phyloP scores from a whole-genome alignment of 768 basidiomycete genomes.

The Leccinum boreale region DNA sequence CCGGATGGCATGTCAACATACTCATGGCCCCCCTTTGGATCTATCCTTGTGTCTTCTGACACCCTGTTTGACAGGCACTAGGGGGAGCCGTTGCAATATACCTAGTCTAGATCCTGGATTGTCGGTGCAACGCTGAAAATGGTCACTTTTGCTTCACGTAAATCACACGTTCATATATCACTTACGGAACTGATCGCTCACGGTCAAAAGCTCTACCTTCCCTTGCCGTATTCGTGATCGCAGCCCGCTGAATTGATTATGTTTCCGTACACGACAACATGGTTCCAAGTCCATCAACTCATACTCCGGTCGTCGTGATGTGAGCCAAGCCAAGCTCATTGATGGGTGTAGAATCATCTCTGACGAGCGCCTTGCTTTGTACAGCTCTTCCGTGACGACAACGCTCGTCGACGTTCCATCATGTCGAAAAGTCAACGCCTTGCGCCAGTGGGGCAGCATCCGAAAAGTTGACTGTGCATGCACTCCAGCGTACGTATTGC shows the following conservation, averaged over 20 bases:
- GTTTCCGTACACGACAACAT: slow-evolving; percentile 7
- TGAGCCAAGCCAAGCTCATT: slow-evolving; percentile 20
- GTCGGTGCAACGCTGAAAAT: slow-evolving; percentile 26
- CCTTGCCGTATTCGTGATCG: slow-evolving; percentile 24
- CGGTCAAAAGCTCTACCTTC: slow-evolving; percentile 12
- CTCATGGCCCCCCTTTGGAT: slow-evolving; percentile 23
- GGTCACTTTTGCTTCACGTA: background rate
- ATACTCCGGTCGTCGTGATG: slow-evolving; percentile 23
- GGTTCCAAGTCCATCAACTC: slow-evolving; percentile 6
- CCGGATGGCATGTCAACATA: slow-evolving; percentile 35
- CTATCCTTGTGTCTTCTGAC: slow-evolving; percentile 25
- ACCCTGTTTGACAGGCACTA: slow-evolving; percentile 33
- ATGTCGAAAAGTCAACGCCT: slow-evolving; percentile 78
- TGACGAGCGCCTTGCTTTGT: slow-evolving; percentile 5
- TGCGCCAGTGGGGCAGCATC: slow-evolving; percentile 88
- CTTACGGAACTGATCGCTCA: slow-evolving; percentile 32
- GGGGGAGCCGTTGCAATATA: slow-evolving; percentile 20
- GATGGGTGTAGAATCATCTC: slow-evolving; percentile 14
- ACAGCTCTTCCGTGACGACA: slow-evolving; percentile 1
- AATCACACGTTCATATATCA: slow-evolving; percentile 37
- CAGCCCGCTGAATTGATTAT: slow-evolving; percentile 10
- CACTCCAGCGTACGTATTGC: slow-evolving; percentile 90
- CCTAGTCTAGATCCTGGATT: slow-evolving; percentile 29
- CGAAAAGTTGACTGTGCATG: slow-evolving; percentile 92
- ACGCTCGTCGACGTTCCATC: slow-evolving; percentile 17